Conservation (phyloP, 225 moss, liverwort and hornwort species). For the Polytrichum formosum region DNA sequence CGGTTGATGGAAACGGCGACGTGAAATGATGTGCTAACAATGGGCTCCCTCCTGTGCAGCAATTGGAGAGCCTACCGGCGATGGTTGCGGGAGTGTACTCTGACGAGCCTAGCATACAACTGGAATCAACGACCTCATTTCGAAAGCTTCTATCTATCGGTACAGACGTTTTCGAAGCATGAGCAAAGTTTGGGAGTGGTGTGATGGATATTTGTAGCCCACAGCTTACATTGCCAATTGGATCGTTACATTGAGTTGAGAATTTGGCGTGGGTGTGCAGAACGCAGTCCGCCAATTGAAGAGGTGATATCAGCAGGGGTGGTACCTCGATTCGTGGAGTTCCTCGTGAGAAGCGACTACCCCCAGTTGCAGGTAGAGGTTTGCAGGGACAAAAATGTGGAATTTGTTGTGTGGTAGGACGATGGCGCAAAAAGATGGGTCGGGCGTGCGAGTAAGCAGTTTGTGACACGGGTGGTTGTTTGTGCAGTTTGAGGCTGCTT, state of each 20-base stretch:
- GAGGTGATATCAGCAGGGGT: conserved; percentile 24
- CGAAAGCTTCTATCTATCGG: conserved; percentile 61
- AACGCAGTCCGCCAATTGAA: conserved; percentile 24
- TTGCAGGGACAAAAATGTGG: not conserved
- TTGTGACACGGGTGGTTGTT: not conserved
- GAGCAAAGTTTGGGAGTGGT: not conserved
- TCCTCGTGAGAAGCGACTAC: conserved; percentile 16
- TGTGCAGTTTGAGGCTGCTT: conserved; percentile 22
- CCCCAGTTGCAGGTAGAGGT: conserved; percentile 18
- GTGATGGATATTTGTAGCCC: not conserved
- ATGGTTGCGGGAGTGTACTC: conserved; percentile 71
- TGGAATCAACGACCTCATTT: conserved; percentile 66
- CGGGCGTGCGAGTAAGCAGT: no score
- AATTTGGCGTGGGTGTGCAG: conserved; percentile 4
- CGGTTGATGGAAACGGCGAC: no score
- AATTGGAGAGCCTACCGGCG: conserved; percentile 66
- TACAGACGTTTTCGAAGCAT: not conserved
- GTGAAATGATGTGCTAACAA: no score
- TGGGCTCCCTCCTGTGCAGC: conserved; percentile 33
- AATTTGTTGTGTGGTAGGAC: no score
- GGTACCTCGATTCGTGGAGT: conserved; percentile 22
- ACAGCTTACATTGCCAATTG: not conserved
- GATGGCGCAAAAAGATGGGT: not conserved
- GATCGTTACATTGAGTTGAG: not conserved
- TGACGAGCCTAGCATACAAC: conserved; percentile 43